Evolutionary conservation across 176 grass and related monocot species (phyloP), one percentile per base, ranked within the genome.

Genomic region (Triticum dicoccoides): DNA sequence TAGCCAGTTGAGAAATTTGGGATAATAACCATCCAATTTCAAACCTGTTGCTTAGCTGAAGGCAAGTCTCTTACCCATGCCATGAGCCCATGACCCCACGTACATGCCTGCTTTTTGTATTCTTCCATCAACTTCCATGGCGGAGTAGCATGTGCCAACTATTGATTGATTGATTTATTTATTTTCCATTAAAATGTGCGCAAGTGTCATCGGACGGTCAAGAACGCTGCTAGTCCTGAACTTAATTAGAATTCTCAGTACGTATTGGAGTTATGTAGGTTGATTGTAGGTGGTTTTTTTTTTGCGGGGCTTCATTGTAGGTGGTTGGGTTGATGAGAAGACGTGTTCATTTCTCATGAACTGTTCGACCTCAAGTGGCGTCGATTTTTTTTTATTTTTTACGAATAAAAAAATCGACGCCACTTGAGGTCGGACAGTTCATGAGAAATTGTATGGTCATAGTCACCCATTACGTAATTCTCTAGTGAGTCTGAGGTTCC

Each of bases 11-110:
- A 23, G 81, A 37, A 61, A 30, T 56, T 42, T 5, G 18, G 18
- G 54, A 18, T 75, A 51, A 2, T n/a, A 67, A 25, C 35, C 25
- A 61, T 71, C 47, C 14, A 58, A 2, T 76, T 51, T 80, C 89
- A 87, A 90, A 76, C 37, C 5, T 17, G 76, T 87, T 84, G 68
- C 81, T 80, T 58, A 0, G 52, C 52, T 87, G 30, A 83, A 79
- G 27, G 84, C 63, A 79, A 65, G 20, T 79, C 65, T 84, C 47
- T 85, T 66, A 25, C 37, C 41, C 84, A 54, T 78, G 41, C 25
- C 30, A 67, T 8, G 25, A 45, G 15, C 70, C 45, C 52, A 27
- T 5, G 33, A 35, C 23, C 70, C 45, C 52, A 45, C 25, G n/a
- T 25, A 14, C 72, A 52, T 18, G 13, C 25, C 23, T 13, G 24